A percentile compares a stretch with the other conserved stretches of the same genome.
These are phyloP conservation scores for Naumovozyma baii DNA, from an alignment of 805 yeast genomes.

Conservation along the genomic window DNA sequence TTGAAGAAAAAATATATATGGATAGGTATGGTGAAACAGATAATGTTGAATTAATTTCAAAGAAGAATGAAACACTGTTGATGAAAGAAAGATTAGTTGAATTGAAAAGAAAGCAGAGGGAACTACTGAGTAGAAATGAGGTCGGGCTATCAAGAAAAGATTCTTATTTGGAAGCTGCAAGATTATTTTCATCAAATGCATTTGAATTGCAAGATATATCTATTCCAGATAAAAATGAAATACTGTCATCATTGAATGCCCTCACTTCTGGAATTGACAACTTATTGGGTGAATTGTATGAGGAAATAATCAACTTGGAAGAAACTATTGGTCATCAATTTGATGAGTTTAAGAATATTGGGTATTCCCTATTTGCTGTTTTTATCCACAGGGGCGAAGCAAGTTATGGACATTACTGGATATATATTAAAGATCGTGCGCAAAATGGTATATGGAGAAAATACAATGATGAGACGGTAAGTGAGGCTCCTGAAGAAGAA, in stretches of 20 bases:
- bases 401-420: constrained; percentile 94
- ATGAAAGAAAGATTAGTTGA: constrained; percentile 50
- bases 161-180: constrained; percentile 45
- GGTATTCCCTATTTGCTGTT: constrained; percentile 79
- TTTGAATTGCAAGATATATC: constrained; percentile 37
- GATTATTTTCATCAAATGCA: constrained; percentile 41
- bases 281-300: constrained; percentile 36
- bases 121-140: constrained; percentile 38
- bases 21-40: constrained; percentile 78
- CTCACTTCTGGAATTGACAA: constrained; percentile 40
- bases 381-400: constrained; percentile 96
- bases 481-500: constrained; percentile 58
- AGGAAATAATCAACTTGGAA: constrained; percentile 37
- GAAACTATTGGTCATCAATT: constrained; percentile 50
- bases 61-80: constrained; percentile 43
- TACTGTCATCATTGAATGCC: constrained; percentile 29
- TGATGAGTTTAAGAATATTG: constrained; percentile 47
- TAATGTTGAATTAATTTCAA: constrained; percentile 41
- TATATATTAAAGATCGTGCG: constrained; percentile 73
- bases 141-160: constrained; percentile 42
- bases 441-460: constrained; percentile 59
- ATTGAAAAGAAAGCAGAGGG: constrained; percentile 36
- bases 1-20: constrained; percentile 66
- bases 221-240: constrained; percentile 16
- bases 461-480: constrained; percentile 92